phyloP scores from a whole-genome alignment of 2,329 filamentous ascomycete species.

The Colletotrichum abscissum region DNA sequence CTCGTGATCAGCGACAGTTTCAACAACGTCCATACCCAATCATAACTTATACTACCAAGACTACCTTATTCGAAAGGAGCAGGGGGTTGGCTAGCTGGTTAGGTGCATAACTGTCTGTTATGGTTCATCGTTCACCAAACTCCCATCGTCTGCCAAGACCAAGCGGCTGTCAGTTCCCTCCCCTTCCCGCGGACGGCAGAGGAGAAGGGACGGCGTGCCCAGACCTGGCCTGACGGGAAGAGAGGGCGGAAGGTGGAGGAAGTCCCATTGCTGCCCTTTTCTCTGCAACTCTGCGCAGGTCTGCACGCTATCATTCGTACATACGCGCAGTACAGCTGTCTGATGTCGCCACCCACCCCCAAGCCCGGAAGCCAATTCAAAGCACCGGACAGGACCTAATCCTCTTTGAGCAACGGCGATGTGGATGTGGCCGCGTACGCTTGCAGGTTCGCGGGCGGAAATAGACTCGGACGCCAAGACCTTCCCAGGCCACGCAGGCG shows the following conservation, averaged over 20 bases:
- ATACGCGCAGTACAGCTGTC: neutral
- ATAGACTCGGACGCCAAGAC: constrained; percentile 29
- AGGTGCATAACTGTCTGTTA: neutral
- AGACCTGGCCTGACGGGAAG: neutral
- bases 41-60: neutral
- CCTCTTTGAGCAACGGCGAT: constrained; percentile 13
- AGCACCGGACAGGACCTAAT: constrained; percentile 4
- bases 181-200: constrained; percentile 1
- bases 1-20: neutral
- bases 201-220: constrained; percentile 5
- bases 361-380: neutral
- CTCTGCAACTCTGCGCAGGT: neutral
- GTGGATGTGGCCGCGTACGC: constrained; percentile 33
- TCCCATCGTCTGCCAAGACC: neutral
- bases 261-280: neutral
- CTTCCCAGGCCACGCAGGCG: constrained; percentile 10
- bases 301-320: neutral
- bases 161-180: neutral
- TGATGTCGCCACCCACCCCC: neutral
- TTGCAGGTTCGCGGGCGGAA: constrained; percentile 26
- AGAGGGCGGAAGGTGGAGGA: constrained; percentile 6
- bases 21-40: neutral
- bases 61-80: neutral
- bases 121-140: neutral
- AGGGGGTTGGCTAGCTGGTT: neutral